Evolutionary conservation across 2,329 filamentous ascomycete species (phyloP).

Genomic region (Alternaria sp.): DNA sequence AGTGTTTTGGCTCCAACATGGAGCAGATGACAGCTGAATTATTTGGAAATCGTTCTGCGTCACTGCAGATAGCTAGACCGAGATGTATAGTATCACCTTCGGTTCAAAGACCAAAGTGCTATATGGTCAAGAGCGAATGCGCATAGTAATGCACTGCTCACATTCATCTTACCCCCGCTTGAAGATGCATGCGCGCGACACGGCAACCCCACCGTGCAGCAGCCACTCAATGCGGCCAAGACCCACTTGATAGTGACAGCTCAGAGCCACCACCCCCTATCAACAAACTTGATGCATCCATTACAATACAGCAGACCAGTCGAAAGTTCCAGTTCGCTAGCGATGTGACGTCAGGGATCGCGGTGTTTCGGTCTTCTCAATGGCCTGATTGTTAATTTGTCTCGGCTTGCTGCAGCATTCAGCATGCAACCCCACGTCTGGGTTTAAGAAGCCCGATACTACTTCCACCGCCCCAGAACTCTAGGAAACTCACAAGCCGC

Average conservation of each 20-base stretch:
- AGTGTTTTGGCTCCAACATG: too few relatives aligned
- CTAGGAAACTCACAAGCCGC: not conserved
- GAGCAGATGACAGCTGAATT: too few relatives aligned
- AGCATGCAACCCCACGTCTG: not conserved
- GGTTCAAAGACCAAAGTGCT: too few relatives aligned
- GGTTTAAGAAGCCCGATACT: not conserved
- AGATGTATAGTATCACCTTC: not conserved
- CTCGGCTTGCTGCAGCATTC: slow-evolving; percentile 3
- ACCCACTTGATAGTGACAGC: not conserved
- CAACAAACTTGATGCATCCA: not conserved
- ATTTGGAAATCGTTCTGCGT: too few relatives aligned
- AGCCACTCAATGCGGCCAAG: slow-evolving; percentile 1
- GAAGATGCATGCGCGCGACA: slow-evolving; percentile 2
- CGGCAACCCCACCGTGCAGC: slow-evolving; percentile 6
- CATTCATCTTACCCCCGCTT: not conserved
- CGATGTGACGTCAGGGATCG: slow-evolving; percentile 3
- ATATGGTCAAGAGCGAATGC: too few relatives aligned
- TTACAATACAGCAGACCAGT: not conserved
- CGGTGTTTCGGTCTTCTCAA: not conserved
- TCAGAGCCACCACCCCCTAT: not conserved
- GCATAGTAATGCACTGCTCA: too few relatives aligned
- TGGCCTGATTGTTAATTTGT: slow-evolving; percentile 1
- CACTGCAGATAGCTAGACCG: too few relatives aligned
- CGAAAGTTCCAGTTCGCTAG: not conserved
- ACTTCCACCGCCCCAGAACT: not conserved